Evolutionary conservation across 805 yeast genomes (phyloP).

Genomic region (Candida suzukii): DNA sequence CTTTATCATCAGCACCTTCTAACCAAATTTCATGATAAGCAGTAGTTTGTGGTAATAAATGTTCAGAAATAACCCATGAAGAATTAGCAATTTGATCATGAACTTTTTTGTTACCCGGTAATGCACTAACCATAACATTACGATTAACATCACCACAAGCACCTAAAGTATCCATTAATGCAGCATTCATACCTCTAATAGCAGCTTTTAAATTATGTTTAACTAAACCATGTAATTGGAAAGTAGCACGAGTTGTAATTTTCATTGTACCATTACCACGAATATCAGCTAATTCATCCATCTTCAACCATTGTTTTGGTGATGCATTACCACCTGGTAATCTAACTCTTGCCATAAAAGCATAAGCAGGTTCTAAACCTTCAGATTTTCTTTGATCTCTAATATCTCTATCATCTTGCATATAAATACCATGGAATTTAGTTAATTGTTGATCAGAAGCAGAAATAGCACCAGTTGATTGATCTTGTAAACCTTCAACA

Average conservation of each 20-base stretch:
- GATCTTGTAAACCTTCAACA: conserved; percentile 75
- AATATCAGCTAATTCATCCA: conserved; percentile 73
- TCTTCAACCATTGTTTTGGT: conserved; percentile 81
- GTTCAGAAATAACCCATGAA: conserved; percentile 66
- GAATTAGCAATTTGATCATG: conserved; percentile 66
- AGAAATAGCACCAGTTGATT: conserved; percentile 82
- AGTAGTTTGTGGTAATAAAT: conserved; percentile 82
- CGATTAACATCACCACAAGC: conserved; percentile 99
- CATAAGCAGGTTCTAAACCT: conserved; percentile 91
- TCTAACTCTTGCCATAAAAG: conserved; percentile 96
- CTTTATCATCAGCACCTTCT: conserved; percentile 73
- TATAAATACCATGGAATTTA: conserved; percentile 95
- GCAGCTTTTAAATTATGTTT: conserved; percentile 86
- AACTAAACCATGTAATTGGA: conserved; percentile 91
- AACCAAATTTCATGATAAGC: conserved; percentile 98
- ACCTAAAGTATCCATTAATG: conserved; percentile 87
- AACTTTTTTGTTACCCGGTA: conserved; percentile 76
- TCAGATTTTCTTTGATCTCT: conserved; percentile 88
- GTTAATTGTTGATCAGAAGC: conserved; percentile 92
- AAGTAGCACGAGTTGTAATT: conserved; percentile 94
- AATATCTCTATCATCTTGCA: conserved; percentile 97
- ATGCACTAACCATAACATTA: conserved; percentile 89
- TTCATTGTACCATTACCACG: conserved; percentile 92
- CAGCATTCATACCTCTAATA: conserved; percentile 87
- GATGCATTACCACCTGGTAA: conserved; percentile 89